These are phyloP conservation scores for Rhododendron mucronatum DNA, from an alignment of 148 eudicot genomes.

Conservation along the genomic window DNA sequence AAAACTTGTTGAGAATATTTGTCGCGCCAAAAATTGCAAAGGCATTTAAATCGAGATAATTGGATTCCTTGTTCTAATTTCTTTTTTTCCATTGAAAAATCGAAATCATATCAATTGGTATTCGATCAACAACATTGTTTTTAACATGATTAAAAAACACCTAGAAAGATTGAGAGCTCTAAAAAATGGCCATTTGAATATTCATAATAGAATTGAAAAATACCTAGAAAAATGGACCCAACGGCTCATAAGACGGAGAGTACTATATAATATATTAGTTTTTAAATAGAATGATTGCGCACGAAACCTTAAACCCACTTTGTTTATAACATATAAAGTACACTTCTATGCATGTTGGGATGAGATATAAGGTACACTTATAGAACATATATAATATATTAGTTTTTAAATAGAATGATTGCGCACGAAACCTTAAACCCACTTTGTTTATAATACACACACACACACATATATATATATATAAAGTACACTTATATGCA, in stretches of 20 bases:
- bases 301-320: not conserved
- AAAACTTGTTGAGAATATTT: not conserved
- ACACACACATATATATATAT: no score
- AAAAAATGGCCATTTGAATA: no score
- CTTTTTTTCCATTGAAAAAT: not conserved
- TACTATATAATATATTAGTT: not conserved
- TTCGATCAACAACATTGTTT: no score
- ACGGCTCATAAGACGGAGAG: no score
- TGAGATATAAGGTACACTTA: not conserved
- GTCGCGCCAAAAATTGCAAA: not conserved
- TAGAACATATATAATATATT: not conserved
- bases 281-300: not conserved
- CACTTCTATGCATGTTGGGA: not conserved
- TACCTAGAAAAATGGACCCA: no score
- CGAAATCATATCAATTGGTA: no score
- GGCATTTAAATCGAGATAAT: not conserved
- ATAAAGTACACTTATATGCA: no score
- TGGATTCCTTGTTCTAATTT: not conserved
- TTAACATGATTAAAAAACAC: no score
- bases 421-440: not conserved
- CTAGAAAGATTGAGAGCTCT: no score
- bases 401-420: not conserved
- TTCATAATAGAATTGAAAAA: no score
- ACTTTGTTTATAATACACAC: not conserved
- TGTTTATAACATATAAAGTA: not conserved